Base-by-base conservation (phyloP, 371 early-diverging fungal genomes). In the Saksenaea oblongispora region DNA sequence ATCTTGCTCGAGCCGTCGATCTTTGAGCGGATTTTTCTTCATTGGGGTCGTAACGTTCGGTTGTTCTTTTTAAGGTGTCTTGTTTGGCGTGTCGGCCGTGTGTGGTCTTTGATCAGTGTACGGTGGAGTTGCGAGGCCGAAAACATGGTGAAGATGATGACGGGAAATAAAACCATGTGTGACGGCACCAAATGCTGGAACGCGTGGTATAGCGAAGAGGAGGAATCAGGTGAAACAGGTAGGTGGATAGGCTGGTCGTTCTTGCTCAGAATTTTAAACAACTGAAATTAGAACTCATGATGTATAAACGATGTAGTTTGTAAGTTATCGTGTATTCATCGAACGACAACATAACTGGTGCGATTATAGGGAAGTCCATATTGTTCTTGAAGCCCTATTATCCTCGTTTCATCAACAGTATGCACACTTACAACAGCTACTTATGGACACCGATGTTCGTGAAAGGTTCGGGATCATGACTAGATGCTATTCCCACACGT, bases 41-140 rank as follows among this genome's bases (percentile, higher is more conserved):
- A 86, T 47, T 86, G 87, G 87, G 74, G 79, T n/a, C 69, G 74
- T 18, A 79, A 81, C 59, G 84, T 86, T 11, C 81, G 85, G 0
- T 56, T 78, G 11, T 84, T 81, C 61, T 86, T 74, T 58, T 63
- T 84, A 56, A 61, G 83, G n/a, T 76, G 77, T 34, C 62, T 86
- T 18, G 71, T 84, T 22, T 84, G 84, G 83, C 73, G 82, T 35
- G 74, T 86, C 17, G 78, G 75, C 5, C 66, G 67, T 0, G 63
- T 78, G 3, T 73, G 75, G 71, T 36, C 62, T 0, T 4, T 42
- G 5, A 34, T 34, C 9, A 37, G 56, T 59, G 47, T 71, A 3
- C 34, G 39, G 7, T 71, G 71, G 71, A 47, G 39, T 34, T 59
- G 39, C 18, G 54, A 58, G 17, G 54, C 56, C 2, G 56, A 63